Evolutionary conservation across 192 early-diverging fungal genomes (phyloP).

Genomic region (Bifiguratus adelaidae): DNA sequence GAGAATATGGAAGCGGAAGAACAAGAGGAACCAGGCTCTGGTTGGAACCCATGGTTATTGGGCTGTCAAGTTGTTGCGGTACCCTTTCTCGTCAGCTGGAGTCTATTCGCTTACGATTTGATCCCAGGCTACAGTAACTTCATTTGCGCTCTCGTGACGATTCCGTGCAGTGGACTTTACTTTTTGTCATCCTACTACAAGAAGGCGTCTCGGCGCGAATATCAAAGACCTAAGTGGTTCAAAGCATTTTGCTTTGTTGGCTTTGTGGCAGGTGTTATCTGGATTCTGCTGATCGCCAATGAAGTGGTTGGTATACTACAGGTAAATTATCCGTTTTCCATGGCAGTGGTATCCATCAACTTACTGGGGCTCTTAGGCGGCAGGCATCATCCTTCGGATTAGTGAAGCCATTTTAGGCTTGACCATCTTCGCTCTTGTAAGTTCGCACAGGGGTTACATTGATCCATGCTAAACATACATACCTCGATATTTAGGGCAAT

Average conservation of each 20-base stretch:
- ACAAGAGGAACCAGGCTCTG: no score
- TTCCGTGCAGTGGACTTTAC: no score
- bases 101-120: no score
- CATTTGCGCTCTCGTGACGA: no score
- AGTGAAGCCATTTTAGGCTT: conserved; percentile 72
- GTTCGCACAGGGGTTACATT: no score
- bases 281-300: conserved; percentile 81
- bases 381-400: conserved; percentile 70
- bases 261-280: conserved; percentile 63
- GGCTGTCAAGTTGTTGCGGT: no score
- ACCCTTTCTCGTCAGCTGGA: no score
- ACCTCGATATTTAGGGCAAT: conserved; percentile 38
- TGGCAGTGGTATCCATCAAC: not conserved
- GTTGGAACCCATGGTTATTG: no score
- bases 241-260: conserved; percentile 47
- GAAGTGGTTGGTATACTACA: conserved; percentile 78
- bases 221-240: conserved; percentile 26
- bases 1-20: conserved; percentile 12
- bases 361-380: conserved; percentile 30
- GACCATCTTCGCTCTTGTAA: conserved; percentile 77
- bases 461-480: not conserved
- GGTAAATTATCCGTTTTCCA: conserved; percentile 5
- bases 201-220: no score
- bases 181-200: no score
- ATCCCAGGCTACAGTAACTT: no score